These are phyloP conservation scores for Acacia acuminata DNA, from an alignment of 306 rosid species.

Conservation along the genomic window DNA sequence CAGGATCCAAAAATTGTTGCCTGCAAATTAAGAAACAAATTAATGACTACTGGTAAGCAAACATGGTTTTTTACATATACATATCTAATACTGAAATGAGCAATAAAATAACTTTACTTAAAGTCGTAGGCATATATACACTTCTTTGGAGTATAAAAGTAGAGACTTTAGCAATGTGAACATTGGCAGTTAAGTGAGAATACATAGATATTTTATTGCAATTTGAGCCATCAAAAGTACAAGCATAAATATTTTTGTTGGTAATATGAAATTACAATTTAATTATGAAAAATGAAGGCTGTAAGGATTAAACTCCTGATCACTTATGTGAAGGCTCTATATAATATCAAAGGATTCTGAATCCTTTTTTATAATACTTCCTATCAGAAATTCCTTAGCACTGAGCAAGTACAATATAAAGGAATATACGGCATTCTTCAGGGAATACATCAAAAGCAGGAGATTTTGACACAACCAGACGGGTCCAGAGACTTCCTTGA, in stretches of 20 bases:
- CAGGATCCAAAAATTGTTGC: constrained; percentile 95
- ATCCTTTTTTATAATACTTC: neutral
- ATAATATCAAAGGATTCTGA: neutral
- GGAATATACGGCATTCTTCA: neutral
- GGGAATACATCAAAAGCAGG: constrained; percentile 21
- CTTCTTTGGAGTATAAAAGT: neutral
- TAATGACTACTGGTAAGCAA: neutral
- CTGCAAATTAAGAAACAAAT: constrained; percentile 40
- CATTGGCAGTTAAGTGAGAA: neutral
- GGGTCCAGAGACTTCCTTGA: neutral
- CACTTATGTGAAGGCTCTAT: neutral
- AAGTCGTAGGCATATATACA: neutral
- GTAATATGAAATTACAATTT: neutral
- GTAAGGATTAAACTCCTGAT: too few species aligned
- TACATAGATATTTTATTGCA: neutral
- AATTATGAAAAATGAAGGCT: neutral
- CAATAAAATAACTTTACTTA: neutral
- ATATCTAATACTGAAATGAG: neutral
- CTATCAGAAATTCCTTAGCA: neutral
- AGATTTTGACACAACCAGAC: neutral
- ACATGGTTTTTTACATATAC: neutral
- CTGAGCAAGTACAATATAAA: neutral
- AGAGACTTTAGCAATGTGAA: neutral
- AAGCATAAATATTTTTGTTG: neutral
- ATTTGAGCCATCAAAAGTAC: neutral